These are phyloP conservation scores for Heterobasidion parviporum DNA, from an alignment of 1,284 basidiomycete genomes.

Conservation along the genomic window DNA sequence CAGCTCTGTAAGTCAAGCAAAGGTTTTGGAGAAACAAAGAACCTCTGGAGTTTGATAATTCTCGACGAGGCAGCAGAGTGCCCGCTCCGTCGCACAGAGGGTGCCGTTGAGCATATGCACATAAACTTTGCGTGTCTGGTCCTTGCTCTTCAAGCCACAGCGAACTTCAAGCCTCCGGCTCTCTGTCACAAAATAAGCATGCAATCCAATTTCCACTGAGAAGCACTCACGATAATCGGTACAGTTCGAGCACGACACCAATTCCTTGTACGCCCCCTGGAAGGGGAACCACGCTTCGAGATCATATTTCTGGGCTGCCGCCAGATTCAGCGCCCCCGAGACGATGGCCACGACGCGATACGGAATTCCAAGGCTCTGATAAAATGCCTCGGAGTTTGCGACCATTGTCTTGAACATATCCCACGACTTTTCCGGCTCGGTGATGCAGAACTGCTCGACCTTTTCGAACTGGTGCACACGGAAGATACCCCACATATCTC, in stretches of 20 bases:
- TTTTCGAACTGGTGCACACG: conserved; percentile 99
- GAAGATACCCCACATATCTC: conserved; percentile 99
- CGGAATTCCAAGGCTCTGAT: conserved; percentile 86
- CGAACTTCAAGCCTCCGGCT: conserved; percentile 84
- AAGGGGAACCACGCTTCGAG: conserved; percentile 99
- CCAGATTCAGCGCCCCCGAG: conserved; percentile 92
- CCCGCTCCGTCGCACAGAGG: conserved; percentile 93
- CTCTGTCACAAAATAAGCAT: conserved; percentile 40
- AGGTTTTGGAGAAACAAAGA: neutral
- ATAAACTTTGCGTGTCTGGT: conserved; percentile 83
- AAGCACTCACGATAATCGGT: conserved; percentile 83
- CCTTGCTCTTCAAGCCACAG: conserved; percentile 83
- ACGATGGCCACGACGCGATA: conserved; percentile 96
- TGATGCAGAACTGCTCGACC: conserved; percentile 95
- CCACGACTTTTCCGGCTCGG: conserved; percentile 91
- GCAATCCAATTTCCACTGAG: neutral
- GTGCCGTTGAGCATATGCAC: conserved; percentile 99
- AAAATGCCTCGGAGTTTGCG: conserved; percentile 86
- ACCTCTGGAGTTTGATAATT: conserved; percentile 97
- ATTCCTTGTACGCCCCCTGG: conserved; percentile 94
- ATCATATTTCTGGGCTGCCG: conserved; percentile 96
- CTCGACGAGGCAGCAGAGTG: conserved; percentile 96
- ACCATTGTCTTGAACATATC: conserved; percentile 92
- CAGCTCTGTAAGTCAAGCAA: neutral
- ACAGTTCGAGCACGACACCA: conserved; percentile 89